Base-by-base conservation (phyloP, 176 grass and related monocot species). In the Oryza nivara region DNA sequence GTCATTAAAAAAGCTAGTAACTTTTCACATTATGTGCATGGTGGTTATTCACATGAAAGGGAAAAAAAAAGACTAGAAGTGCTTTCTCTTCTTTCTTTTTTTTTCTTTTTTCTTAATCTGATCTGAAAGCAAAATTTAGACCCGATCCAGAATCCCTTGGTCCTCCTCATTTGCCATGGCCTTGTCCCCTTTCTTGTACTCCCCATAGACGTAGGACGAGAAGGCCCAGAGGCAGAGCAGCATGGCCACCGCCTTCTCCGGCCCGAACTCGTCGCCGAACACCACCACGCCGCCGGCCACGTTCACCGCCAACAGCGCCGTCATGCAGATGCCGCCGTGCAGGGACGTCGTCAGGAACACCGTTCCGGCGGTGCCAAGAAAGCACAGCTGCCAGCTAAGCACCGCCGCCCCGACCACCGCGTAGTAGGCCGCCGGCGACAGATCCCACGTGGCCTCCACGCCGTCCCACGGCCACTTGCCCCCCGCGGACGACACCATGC, bases 311-410 rank as follows among this genome's bases (percentile, higher is more conserved):
- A 91, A 79, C 43, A 94, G 80, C 6, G 92, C 92, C 54, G 92
- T 94, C 92, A 94, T 91, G 88, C 92, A 94, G 69, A 94, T 91
- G 36, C 88, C 92, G 12, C 92, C 87, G 76, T 90, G 83, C 46
- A 94, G 79, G 1, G 92, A 91, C 60, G 92, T 80, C 28, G 88
- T 94, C 2, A 91, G 80, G 67, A 88, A 94, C 8, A 94, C 81
- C 83, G 88, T 85, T 8, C 88, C 88, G 6, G 89, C 89, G 28
- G 89, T 94, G 35, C 89, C 89, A 19, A 94, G 66, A 68, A 94
- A 94, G 80, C 89, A 87, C 52, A 94, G 54, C 72, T 94, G 92
- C 92, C 92, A 94, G 16, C 67, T 84, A 5, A 89, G 14, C 1
- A 89, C 84, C 6, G 86, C 83, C 7, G 87, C 86, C 34, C 67